Percentiles rank a stretch among this genome's conserved stretches.
Conservation (phyloP, 352 stramenopile genomes). For the Nothophytophthora sp. region DNA sequence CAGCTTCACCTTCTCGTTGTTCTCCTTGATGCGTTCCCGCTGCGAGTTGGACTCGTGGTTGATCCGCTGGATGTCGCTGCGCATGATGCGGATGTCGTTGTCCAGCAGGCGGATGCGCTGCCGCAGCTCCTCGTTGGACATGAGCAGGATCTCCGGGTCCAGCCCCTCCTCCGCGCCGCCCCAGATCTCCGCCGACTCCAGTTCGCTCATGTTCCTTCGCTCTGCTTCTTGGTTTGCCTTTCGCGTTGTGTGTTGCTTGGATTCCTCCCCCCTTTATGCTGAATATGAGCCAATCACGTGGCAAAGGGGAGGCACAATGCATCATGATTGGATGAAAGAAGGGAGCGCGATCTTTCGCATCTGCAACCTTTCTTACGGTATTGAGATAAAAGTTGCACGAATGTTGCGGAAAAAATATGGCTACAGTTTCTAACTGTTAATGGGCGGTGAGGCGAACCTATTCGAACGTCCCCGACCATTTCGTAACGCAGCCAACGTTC, state of each 20-base stretch:
- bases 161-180: constrained; percentile 53
- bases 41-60: constrained; percentile 96
- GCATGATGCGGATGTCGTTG: constrained; percentile 98
- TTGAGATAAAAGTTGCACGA: no score
- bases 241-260: not conserved
- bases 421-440: not conserved
- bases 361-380: no score
- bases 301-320: not conserved
- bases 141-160: constrained; percentile 92
- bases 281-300: no score
- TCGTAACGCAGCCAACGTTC: constrained; percentile 51
- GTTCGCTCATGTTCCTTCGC: constrained; percentile 47
- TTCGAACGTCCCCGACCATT: constrained; percentile 72
- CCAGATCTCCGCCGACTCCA: constrained; percentile 71
- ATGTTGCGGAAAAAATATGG: no score
- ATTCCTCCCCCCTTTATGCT: constrained; percentile 11
- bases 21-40: constrained; percentile 96
- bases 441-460: constrained; percentile 16
- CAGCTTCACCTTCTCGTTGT: constrained; percentile 99
- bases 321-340: constrained; percentile 12
- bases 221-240: constrained; percentile 15
- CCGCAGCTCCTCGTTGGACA: constrained; percentile 95
- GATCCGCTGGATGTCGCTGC: constrained; percentile 96
- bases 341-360: no score
- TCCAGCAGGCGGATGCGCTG: constrained; percentile 96